phyloP scores from a whole-genome alignment of 192 early-diverging fungal species.

The Linnemannia hyalina region DNA sequence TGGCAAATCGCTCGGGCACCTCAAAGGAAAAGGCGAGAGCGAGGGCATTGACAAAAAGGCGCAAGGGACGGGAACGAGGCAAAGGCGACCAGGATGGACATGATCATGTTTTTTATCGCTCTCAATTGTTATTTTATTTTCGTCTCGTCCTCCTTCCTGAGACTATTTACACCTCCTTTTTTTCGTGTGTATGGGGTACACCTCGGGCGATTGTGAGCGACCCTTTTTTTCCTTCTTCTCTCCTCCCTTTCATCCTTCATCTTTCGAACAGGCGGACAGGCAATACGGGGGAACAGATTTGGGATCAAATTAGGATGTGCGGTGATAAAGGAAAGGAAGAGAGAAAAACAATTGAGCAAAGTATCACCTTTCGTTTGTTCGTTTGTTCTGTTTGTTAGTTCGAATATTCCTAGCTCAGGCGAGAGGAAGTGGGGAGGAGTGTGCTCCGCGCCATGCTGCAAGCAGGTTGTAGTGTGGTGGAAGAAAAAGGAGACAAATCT shows the following conservation, averaged over 20 bases:
- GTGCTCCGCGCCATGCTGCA: not conserved
- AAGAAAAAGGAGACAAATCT: not conserved
- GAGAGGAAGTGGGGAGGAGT: not conserved
- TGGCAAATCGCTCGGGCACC: not conserved
- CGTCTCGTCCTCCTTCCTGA: conserved; percentile 20
- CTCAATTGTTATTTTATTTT: conserved; percentile 31
- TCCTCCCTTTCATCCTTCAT: not conserved
- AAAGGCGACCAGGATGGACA: conserved; percentile 14
- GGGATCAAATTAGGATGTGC: not conserved
- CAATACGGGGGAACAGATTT: not conserved
- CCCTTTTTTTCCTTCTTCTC: not conserved
- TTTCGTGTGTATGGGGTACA: conserved; percentile 30
- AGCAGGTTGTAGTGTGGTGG: not conserved
- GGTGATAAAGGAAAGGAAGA: not conserved
- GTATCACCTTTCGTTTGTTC: not conserved
- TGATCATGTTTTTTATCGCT: conserved; percentile 30
- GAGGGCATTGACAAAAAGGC: conserved; percentile 13
- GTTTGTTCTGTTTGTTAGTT: not conserved
- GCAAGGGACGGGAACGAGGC: not conserved
- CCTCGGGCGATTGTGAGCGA: not conserved
- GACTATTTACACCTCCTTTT: conserved; percentile 53
- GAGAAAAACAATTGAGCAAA: not conserved
- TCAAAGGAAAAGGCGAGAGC: not conserved
- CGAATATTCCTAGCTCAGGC: not conserved
- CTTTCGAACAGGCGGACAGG: not conserved